Percentiles rank a stretch among this genome's conserved stretches.
Conservation (phyloP, 257 asterid species). For the Agastache rugosa region DNA sequence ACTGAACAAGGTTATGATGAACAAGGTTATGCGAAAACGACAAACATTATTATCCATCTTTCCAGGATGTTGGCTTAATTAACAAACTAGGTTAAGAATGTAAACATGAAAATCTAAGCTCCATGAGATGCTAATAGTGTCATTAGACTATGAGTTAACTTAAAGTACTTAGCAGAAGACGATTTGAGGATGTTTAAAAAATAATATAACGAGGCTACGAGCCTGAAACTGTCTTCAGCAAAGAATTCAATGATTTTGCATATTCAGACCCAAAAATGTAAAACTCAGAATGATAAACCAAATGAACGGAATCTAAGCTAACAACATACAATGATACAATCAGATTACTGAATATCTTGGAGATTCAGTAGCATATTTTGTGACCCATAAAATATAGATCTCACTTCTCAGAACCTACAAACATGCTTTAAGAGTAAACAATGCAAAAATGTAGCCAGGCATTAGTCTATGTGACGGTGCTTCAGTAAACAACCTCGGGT, state of each 20-base stretch:
- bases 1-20: slow-evolving; percentile 5
- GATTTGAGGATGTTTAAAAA: neutral
- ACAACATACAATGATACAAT: slow-evolving; percentile 8
- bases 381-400: slow-evolving; percentile 11
- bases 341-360: neutral
- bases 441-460: neutral
- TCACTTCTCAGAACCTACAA: neutral
- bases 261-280: slow-evolving; percentile 7
- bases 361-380: slow-evolving; percentile 19
- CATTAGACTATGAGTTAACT: neutral
- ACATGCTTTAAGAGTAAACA: slow-evolving; percentile 5
- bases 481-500: slow-evolving; percentile 54
- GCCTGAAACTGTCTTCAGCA: neutral
- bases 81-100: neutral
- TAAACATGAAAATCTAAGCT: neutral
- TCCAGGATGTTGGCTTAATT: neutral
- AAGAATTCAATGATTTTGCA: neutral
- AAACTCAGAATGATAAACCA: neutral
- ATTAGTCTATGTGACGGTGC: slow-evolving; percentile 17
- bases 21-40: neutral
- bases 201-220: neutral
- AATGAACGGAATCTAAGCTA: slow-evolving; percentile 2
- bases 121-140: neutral
- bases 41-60: neutral
- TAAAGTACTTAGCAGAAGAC: neutral